Conservation (phyloP, 2,329 filamentous ascomycete species). For the Fusarium pseudonygamai region DNA sequence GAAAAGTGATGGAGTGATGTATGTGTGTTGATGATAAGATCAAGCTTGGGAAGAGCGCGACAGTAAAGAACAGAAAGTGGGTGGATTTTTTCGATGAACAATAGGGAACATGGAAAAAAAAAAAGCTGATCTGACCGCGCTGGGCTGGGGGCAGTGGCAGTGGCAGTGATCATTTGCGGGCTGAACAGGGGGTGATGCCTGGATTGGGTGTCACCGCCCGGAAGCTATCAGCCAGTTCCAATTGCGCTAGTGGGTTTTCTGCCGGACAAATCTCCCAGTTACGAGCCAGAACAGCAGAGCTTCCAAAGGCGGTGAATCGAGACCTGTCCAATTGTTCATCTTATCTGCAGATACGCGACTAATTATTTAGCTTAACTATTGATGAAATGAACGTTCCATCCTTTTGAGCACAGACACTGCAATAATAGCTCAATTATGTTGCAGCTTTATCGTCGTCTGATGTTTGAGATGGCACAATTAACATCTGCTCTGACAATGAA, state of each 20-base stretch:
- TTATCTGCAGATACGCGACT: constrained; percentile 14
- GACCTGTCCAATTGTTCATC: not conserved
- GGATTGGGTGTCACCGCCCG: constrained; percentile 22
- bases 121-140: constrained; percentile 33
- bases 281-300: not conserved
- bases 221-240: constrained; percentile 7
- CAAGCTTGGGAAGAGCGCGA: constrained; percentile 15
- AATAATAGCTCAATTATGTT: not conserved
- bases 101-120: not conserved
- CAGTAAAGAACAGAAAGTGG: not conserved
- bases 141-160: constrained; percentile 24
- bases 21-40: constrained; percentile 25
- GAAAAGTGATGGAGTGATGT: not conserved
- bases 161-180: constrained; percentile 33
- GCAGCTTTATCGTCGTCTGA: not conserved
- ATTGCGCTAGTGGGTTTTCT: constrained; percentile 1
- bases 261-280: not conserved
- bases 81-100: constrained; percentile 17
- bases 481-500: not conserved
- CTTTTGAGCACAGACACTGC: constrained; percentile 6
- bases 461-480: not conserved
- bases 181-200: constrained; percentile 23
- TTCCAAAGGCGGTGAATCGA: constrained; percentile 24
- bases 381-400: constrained; percentile 1
- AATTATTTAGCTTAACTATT: not conserved